Evolutionary conservation across 2,329 filamentous ascomycete genomes (phyloP).

Genomic region (Aspergillus sojae): DNA sequence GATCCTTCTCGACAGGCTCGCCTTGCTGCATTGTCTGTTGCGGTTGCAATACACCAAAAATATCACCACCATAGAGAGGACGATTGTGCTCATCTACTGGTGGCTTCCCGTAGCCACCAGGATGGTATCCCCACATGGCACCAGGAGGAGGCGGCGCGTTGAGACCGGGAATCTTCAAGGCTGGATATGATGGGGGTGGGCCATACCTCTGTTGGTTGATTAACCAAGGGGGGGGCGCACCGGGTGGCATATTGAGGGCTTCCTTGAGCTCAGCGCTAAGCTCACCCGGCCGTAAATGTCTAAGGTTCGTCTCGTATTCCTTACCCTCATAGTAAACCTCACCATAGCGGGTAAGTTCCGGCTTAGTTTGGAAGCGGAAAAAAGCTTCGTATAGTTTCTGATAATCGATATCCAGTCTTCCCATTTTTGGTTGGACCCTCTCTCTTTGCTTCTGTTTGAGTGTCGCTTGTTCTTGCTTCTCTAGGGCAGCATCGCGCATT

Average conservation of each 20-base stretch:
- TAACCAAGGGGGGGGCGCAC: slow-evolving; percentile 92
- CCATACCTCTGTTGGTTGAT: slow-evolving; percentile 96
- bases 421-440: slow-evolving; percentile 92
- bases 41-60: slow-evolving; percentile 76
- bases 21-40: slow-evolving; percentile 65
- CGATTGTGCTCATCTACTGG: slow-evolving; percentile 91
- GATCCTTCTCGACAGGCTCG: slow-evolving; percentile 80
- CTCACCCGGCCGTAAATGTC: slow-evolving; percentile 87
- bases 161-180: slow-evolving; percentile 90
- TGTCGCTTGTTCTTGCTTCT: slow-evolving; percentile 90
- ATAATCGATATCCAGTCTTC: slow-evolving; percentile 97
- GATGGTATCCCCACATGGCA: slow-evolving; percentile 91
- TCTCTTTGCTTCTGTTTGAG: slow-evolving; percentile 96
- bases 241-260: slow-evolving; percentile 88
- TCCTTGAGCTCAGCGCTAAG: slow-evolving; percentile 87
- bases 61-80: slow-evolving; percentile 89
- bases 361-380: slow-evolving; percentile 97
- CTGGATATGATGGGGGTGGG: slow-evolving; percentile 90
- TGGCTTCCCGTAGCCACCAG: slow-evolving; percentile 94
- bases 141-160: slow-evolving; percentile 91
- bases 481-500: slow-evolving; percentile 94
- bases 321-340: slow-evolving; percentile 99
- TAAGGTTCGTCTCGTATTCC: slow-evolving; percentile 92
- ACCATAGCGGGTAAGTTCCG: slow-evolving; percentile 87
- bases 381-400: slow-evolving; percentile 98